Base-by-base conservation (phyloP, 371 early-diverging fungal species). In the Mucor plumbeus region DNA sequence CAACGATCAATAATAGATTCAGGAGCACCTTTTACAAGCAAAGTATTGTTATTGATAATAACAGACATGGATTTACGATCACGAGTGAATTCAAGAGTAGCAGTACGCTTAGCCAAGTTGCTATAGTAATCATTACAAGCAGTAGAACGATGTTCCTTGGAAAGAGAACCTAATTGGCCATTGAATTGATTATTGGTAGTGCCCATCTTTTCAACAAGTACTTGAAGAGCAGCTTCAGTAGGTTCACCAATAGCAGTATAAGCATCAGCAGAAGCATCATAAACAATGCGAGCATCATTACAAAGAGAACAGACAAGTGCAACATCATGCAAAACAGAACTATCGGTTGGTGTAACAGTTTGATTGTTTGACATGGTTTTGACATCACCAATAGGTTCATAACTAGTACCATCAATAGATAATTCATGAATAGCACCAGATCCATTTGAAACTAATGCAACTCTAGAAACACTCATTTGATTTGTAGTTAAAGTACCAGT, bases 401-500 rank as follows among this genome's bases (percentile, higher is more conserved):
- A 98, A 73, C 90, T 91, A 19, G 92, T 85, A 43, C 97, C 98
- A 5, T 89, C 84, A 31, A 97, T 86, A 39, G 81, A 66, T 61
- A 87, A 86, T 70, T 97, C 96, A 44, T 85, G 68, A 47, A 89
- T 63, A 9, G 74, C 67, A 47, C 87, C 88, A 7, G 76, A 59
- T 6, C 61, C 66, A 21, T 43, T 53, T 3, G 66, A 50, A 4
- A 66, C 55, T 5, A 66, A 17, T 9, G 65, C 65, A 21, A 87
- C 85, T 53, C 90, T 81, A 13, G 93, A 82, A 9, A 95, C 98
- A 62, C 91, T 90, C 99, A 98, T 98, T 73, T 95, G 93, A 80
- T 97, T 97, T 38, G 97, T 97, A n/a, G 99, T 99, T 72, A 99
- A 85, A 38, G 99, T 99, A 55, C 99, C 99, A 7, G 99, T 99